Evolutionary conservation across 2,329 filamentous ascomycete species (phyloP).

Genomic region (Didymella arachidicola): DNA sequence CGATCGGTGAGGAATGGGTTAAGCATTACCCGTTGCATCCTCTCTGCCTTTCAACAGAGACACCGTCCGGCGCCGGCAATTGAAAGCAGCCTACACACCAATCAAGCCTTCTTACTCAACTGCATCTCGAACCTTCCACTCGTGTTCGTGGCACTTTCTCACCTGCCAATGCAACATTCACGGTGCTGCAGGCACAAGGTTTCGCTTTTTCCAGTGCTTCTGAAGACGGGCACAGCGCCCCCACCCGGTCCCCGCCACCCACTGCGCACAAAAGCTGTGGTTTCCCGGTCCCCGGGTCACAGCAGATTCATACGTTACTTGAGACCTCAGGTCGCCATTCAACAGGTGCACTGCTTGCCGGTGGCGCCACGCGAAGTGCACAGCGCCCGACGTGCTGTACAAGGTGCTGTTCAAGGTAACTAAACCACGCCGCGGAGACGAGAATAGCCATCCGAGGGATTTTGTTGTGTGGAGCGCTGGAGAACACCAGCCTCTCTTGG

Average conservation of each 20-base stretch:
- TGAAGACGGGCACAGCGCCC: too few relatives aligned
- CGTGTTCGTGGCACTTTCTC: not conserved
- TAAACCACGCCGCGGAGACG: constrained; percentile 4
- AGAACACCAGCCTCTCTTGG: not conserved
- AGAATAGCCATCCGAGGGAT: constrained; percentile 11
- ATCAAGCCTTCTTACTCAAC: not conserved
- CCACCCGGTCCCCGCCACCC: not conserved
- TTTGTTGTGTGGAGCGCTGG: not conserved
- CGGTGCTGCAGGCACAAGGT: constrained; percentile 10
- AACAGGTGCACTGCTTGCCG: constrained; percentile 14
- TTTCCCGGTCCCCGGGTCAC: not conserved
- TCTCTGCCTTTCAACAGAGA: not conserved
- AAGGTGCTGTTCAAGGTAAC: not conserved
- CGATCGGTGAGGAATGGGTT: not conserved
- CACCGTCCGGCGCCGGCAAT: not conserved
- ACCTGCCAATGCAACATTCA: not conserved
- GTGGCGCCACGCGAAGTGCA: constrained; percentile 10
- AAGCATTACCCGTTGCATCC: not conserved
- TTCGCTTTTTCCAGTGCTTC: not conserved
- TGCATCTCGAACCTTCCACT: not conserved
- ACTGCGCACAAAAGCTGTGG: not conserved
- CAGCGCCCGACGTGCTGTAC: not conserved
- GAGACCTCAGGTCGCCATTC: constrained; percentile 2
- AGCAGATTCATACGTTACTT: not conserved
- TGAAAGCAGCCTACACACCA: not conserved